Conservation (phyloP, 2,329 filamentous ascomycete genomes). For the Fusarium buharicum region DNA sequence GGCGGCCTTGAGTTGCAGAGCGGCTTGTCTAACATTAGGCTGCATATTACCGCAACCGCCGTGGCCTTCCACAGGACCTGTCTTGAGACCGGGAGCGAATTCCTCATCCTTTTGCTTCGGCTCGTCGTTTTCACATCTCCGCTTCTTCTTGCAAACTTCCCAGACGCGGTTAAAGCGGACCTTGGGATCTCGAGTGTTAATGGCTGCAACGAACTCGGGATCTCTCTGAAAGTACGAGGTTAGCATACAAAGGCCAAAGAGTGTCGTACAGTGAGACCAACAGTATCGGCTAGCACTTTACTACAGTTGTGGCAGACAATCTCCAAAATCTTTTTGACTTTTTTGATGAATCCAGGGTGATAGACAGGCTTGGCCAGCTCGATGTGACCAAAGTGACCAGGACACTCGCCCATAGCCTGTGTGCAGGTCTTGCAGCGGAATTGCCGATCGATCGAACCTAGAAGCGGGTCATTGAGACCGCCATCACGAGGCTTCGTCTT, state of each 20-base stretch:
- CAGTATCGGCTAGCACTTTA: slow-evolving; percentile 96
- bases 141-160: slow-evolving; percentile 90
- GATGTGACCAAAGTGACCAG: slow-evolving; percentile 98
- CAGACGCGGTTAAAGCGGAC: slow-evolving; percentile 92
- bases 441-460: slow-evolving; percentile 95
- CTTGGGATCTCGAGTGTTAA: slow-evolving; percentile 90
- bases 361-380: slow-evolving; percentile 97
- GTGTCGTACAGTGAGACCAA: slow-evolving; percentile 76
- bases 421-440: slow-evolving; percentile 97
- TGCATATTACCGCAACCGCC: slow-evolving; percentile 94
- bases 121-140: slow-evolving; percentile 83
- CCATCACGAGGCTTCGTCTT: slow-evolving; percentile 89
- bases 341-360: slow-evolving; percentile 95
- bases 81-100: slow-evolving; percentile 69
- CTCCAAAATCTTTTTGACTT: slow-evolving; percentile 99
- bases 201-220: slow-evolving; percentile 82
- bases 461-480: slow-evolving; percentile 93
- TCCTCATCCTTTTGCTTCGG: slow-evolving; percentile 75
- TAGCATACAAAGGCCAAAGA: slow-evolving; percentile 68
- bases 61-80: slow-evolving; percentile 67
- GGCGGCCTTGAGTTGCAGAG: slow-evolving; percentile 81
- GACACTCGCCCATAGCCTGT: slow-evolving; percentile 94
- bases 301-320: slow-evolving; percentile 99
- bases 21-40: slow-evolving; percentile 87
- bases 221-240: slow-evolving; percentile 76